A percentile compares a stretch with the other conserved stretches of the same genome.
phyloP scores from a whole-genome alignment of 176 grass and related monocot species.

The Zizania latifolia region DNA sequence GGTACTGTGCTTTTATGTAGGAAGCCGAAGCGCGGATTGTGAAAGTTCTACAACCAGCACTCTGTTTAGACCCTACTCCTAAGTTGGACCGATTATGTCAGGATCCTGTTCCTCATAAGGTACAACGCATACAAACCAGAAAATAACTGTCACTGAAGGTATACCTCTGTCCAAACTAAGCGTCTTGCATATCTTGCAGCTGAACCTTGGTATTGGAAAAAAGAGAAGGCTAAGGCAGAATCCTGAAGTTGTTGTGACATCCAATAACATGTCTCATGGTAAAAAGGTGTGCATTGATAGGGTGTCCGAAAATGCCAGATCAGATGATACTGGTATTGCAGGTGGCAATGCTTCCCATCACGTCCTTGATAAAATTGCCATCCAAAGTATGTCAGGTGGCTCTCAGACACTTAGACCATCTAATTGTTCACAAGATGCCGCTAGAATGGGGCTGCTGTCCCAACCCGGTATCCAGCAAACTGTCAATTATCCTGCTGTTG shows the following conservation, averaged over 20 bases:
- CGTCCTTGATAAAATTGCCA: conserved; percentile 33
- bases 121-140: conserved; percentile 31
- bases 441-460: conserved; percentile 43
- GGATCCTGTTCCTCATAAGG: conserved; percentile 76
- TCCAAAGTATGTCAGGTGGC: conserved; percentile 36
- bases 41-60: conserved; percentile 76
- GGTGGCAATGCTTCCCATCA: conserved; percentile 47
- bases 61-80: conserved; percentile 90
- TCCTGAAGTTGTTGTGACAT: conserved; percentile 61
- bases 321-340: conserved; percentile 33
- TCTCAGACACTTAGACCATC: conserved; percentile 49
- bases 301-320: conserved; percentile 44
- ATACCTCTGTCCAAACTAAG: conserved; percentile 17
- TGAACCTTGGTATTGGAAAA: conserved; percentile 78
- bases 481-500: conserved; percentile 43
- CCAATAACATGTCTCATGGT: conserved; percentile 60
- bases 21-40: conserved; percentile 90
- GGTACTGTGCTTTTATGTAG: conserved; percentile 41
- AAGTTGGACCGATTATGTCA: conserved; percentile 78
- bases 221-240: conserved; percentile 75
- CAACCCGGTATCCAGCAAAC: conserved; percentile 54
- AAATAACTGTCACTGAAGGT: conserved; percentile 14
- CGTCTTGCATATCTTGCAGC: conserved; percentile 46
- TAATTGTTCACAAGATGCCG: conserved; percentile 61
- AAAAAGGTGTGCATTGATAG: conserved; percentile 91